Base-by-base conservation (phyloP, 768 basidiomycete genomes). In the Crucibulum laeve region DNA sequence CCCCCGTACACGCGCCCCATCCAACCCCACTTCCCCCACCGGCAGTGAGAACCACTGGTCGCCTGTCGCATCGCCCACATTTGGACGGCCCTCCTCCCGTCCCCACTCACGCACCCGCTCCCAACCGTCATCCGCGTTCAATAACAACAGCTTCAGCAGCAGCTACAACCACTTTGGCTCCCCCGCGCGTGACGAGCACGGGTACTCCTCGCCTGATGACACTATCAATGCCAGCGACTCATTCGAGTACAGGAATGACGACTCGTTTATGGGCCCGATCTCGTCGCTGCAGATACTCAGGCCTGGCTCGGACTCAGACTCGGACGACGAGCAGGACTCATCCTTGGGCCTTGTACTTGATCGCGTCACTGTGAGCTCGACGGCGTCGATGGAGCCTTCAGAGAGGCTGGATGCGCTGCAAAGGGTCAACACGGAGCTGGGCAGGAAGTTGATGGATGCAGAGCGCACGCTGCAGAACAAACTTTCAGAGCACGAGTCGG, bases 401-500 rank as follows among this genome's bases (percentile, higher is more conserved):
- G 88, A 91, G 35, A 76, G 79, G 34, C 58, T 91, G 18, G 87
- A 90, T 13, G 83, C 77, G 4, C 60, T 94, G 48, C 80, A 84
- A 58, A 76, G 82, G 50, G 69, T 77, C 14, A 94, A 93, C 49
- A 64, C 69, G 2, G 92, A 94, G 25, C 65, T 94, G n/a, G 71
- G 72, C 21, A 70, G 81, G 52, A 91, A 89, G 60, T 64, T 90
- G 25, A 66, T 78, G 37, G 92, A 94, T 42, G 79, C 80, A 1
- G 90, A 93, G 54, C 68, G 76, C 34, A 79, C 76, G 1, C 57
- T 88, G 37, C 79, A 84, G 54, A 71, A 73, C 32, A 81, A 81
- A 50, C 69, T 92, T 11, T 61, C 63, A 8, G 87, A 91, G 40
- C 89, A 91, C 51, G 92, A 95, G 60, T 59, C 69, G n/a, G 85